Evolutionary conservation across 371 early-diverging fungal genomes (phyloP).

Genomic region (Mucor sp.): DNA sequence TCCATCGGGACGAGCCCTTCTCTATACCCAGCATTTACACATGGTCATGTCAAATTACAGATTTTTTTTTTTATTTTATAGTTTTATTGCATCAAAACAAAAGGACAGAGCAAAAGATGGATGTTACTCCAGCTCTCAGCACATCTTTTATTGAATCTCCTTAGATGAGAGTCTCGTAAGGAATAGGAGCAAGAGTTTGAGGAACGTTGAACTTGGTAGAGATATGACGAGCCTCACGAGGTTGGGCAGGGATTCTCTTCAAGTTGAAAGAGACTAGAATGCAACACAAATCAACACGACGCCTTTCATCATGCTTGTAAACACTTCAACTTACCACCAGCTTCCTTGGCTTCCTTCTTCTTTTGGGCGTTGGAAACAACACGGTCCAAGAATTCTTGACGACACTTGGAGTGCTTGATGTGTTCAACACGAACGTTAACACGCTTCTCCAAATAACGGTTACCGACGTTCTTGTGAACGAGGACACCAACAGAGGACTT

Average conservation of each 20-base stretch:
- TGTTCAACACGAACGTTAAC: constrained; percentile 99
- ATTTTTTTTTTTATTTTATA: not conserved
- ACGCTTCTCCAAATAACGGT: constrained; percentile 98
- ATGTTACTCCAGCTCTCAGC: not conserved
- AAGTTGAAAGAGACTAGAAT: constrained; percentile 67
- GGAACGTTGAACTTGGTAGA: constrained; percentile 90
- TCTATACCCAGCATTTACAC: not conserved
- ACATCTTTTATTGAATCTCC: not conserved
- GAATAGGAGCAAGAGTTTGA: constrained; percentile 91
- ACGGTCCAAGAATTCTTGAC: constrained; percentile 97
- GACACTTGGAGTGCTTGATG: constrained; percentile 99
- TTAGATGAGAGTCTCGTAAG: constrained; percentile 92
- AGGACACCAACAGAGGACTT: constrained; percentile 98
- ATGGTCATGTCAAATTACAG: not conserved
- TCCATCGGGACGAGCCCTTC: not conserved
- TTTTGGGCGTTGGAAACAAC: constrained; percentile 92
- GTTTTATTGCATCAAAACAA: not conserved
- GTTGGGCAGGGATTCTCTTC: constrained; percentile 95
- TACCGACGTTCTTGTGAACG: constrained; percentile 97
- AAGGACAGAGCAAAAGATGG: not conserved
- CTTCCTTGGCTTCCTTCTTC: constrained; percentile 81
- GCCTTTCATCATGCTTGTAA: too few species aligned
- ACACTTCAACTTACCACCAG: constrained; percentile 40
- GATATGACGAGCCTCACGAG: constrained; percentile 92
- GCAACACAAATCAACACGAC: not conserved